Base-by-base conservation (phyloP, 441 rosid species). In the Syzygium syzygioides region DNA sequence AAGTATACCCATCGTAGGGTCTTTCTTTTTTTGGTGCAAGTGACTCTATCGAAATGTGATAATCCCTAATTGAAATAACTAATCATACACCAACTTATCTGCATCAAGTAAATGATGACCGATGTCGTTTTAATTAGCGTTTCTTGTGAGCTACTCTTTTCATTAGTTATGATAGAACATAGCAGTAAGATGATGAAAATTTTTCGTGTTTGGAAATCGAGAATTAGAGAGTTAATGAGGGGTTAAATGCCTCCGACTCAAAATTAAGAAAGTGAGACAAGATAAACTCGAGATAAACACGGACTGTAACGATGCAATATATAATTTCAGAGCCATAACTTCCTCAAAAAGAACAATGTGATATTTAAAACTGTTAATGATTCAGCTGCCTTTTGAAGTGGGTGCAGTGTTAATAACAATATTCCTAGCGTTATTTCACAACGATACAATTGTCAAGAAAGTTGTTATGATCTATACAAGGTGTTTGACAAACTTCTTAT, bases 111-210 rank as follows among this genome's bases (percentile, higher is more conserved):
- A 60, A 37, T 11, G 5, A 76, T 11, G 10, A 7, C 0, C 4
- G 41, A 25, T 41, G n/a, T 5, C 4, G 2, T 20, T 71, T 71
- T 5, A 20, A 20, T 71, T 37, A 71, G 9, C 7, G 4, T 1
- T 37, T 34, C 9, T 11, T 4, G 1, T 23, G 83, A 41, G 5
- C 9, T 7, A 76, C 41, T 37, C 1, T 76, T 14, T 20, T 23
- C 17, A 0, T 76, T 41, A 76, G 3, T 71, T 12, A 37, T 20
- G 9, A 5, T 1, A 2, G 1, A 23, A 76, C n/a, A 76, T 37
- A 76, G 5, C 0, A 0, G 0, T 6, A 37, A 2, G 17, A 34
- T 68, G 20, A 34, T 0, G 26, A 10, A 2, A 10, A 30, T 20
- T 41, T 76, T 76, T 37, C 26, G 9, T 20, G 2, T 76, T 76